Conservation (phyloP, 2,329 filamentous ascomycete genomes). For the Stagonosporopsis chrysanthemi region DNA sequence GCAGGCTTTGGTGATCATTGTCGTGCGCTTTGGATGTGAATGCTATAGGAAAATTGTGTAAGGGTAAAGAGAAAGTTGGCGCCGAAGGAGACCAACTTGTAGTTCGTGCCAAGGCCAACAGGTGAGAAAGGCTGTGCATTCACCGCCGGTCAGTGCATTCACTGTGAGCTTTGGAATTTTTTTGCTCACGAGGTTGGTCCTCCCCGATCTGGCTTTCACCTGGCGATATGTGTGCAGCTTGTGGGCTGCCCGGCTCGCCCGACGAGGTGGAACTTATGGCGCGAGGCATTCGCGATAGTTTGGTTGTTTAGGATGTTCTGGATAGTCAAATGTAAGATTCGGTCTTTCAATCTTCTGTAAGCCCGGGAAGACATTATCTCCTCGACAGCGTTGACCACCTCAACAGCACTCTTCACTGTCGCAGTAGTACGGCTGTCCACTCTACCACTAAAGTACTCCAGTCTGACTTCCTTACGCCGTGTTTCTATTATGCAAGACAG, state of each 20-base stretch:
- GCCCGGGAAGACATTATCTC: too few relatives aligned
- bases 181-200: neutral
- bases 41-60: neutral
- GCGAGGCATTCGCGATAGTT: too few relatives aligned
- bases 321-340: too few relatives aligned
- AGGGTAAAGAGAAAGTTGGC: neutral
- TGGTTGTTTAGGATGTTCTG: too few relatives aligned
- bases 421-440: too few relatives aligned
- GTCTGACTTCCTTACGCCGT: too few relatives aligned
- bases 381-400: too few relatives aligned
- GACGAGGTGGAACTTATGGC: neutral
- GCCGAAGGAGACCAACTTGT: conserved; percentile 11
- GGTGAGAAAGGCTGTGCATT: conserved; percentile 21
- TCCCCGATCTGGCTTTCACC: neutral
- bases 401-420: too few relatives aligned
- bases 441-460: too few relatives aligned
- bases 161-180: conserved; percentile 1
- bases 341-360: too few relatives aligned
- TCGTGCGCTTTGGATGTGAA: neutral
- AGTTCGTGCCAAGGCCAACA: conserved; percentile 19
- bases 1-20: conserved; percentile 15
- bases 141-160: conserved; percentile 28
- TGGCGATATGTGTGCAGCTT: neutral
- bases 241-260: neutral
- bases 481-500: too few relatives aligned